Conservation (phyloP, 371 early-diverging fungal species). For the Massospora cicadina region DNA sequence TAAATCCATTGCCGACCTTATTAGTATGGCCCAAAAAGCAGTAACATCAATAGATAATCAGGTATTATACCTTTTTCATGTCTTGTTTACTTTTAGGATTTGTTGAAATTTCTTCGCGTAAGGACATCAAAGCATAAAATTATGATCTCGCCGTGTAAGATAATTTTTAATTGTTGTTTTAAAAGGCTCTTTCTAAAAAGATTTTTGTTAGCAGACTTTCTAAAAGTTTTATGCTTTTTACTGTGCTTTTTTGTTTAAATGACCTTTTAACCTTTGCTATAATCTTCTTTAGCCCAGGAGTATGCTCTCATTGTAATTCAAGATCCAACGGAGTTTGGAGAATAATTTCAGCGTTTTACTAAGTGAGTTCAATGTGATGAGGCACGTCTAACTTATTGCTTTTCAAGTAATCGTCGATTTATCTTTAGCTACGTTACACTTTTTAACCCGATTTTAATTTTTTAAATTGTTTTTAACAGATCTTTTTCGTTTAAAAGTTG, state of each 20-base stretch:
- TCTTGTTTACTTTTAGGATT: neutral
- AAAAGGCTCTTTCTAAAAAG: neutral
- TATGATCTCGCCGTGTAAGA: conserved; percentile 1
- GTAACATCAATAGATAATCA: neutral
- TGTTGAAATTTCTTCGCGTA: conserved; percentile 1
- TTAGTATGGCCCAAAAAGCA: neutral
- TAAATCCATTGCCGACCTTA: neutral
- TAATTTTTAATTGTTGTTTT: neutral
- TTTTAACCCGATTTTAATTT: no score
- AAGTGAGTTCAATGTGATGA: neutral
- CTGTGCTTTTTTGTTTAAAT: neutral
- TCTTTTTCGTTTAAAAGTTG: no score
- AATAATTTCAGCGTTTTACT: neutral
- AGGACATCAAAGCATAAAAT: conserved; percentile 8
- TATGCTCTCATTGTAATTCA: neutral
- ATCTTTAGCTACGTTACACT: no score
- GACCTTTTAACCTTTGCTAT: neutral
- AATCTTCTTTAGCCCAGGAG: neutral
- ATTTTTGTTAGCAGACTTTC: neutral
- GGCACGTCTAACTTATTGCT: no score
- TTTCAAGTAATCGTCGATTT: no score
- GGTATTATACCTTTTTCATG: neutral
- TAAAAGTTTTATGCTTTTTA: neutral
- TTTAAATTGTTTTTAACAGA: no score
- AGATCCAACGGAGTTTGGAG: neutral